A percentile compares a stretch with the other conserved stretches of the same genome.
phyloP scores from a whole-genome alignment of 2,329 filamentous ascomycete species.

The Xylaria sp. region DNA sequence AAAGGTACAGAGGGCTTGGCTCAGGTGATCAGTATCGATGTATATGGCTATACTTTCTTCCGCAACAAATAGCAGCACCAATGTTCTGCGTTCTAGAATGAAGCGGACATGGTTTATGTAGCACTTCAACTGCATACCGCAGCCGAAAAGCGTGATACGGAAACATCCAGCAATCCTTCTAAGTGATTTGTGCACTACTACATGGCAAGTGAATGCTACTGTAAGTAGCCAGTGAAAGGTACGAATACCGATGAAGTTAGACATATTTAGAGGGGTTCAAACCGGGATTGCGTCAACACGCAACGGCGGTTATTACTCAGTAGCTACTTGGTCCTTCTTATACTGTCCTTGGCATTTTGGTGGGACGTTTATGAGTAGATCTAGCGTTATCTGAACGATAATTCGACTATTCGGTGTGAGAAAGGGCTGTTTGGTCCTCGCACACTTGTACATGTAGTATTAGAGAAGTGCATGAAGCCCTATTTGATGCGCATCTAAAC shows the following conservation, averaged over 20 bases:
- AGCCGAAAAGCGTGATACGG: background rate
- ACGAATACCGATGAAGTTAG: constrained; percentile 16
- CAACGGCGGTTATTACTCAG: background rate
- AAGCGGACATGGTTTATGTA: background rate
- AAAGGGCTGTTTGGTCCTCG: constrained; percentile 5
- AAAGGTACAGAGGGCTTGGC: constrained; percentile 6
- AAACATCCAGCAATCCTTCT: background rate
- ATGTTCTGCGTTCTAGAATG: background rate
- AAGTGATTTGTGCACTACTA: background rate
- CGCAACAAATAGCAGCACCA: background rate
- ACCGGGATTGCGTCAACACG: constrained; percentile 29
- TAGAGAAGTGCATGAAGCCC: constrained; percentile 14
- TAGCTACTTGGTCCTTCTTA: background rate
- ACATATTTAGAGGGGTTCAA: constrained; percentile 13
- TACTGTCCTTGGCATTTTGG: background rate
- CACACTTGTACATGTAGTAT: background rate
- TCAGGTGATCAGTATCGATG: background rate
- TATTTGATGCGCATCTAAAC: constrained; percentile 15
- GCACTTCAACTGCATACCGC: background rate
- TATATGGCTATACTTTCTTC: background rate
- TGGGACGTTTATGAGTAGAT: background rate
- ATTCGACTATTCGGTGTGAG: background rate
- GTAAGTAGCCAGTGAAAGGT: constrained; percentile 9
- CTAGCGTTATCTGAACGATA: background rate
- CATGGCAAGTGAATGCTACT: background rate